These are phyloP conservation scores for Thelephora terrestris DNA, from an alignment of 1,284 basidiomycete genomes.

Conservation along the genomic window DNA sequence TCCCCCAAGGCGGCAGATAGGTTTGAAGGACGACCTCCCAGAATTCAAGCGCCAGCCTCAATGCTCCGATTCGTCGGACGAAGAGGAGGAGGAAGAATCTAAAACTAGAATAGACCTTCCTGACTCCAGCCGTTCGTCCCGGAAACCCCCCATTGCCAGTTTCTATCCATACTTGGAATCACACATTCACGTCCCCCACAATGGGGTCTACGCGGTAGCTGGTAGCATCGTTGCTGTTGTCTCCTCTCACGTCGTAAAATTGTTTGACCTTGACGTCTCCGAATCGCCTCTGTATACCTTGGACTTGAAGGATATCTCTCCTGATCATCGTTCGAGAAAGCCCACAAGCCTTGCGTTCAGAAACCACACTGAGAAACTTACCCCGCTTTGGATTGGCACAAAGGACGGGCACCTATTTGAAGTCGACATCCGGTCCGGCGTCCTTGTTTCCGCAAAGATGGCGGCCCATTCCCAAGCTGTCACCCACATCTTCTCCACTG, in stretches of 20 bases:
- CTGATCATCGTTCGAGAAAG: slow-evolving; percentile 46
- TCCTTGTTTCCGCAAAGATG: slow-evolving; percentile 45
- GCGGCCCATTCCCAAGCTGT: slow-evolving; percentile 59
- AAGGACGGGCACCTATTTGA: slow-evolving; percentile 84
- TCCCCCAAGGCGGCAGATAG: slow-evolving; percentile 64
- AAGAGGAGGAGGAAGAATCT: slow-evolving; percentile 27
- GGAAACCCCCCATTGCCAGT: slow-evolving; percentile 52
- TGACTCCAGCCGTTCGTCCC: slow-evolving; percentile 73
- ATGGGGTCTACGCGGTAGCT: slow-evolving; percentile 46
- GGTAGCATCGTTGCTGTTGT: slow-evolving; percentile 57
- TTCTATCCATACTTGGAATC: slow-evolving; percentile 35
- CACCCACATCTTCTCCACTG: slow-evolving; percentile 63
- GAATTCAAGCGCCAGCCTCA: slow-evolving; percentile 37
- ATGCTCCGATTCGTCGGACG: slow-evolving; percentile 42
- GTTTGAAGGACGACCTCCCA: slow-evolving; percentile 56
- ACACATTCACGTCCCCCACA: slow-evolving; percentile 46
- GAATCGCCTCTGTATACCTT: slow-evolving; percentile 40
- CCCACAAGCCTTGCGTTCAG: slow-evolving; percentile 73
- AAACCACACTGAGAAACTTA: slow-evolving; percentile 20
- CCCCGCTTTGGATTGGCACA: slow-evolving; percentile 75
- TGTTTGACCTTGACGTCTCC: slow-evolving; percentile 46
- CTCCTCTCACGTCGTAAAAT: slow-evolving; percentile 49
- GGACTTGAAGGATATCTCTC: slow-evolving; percentile 51
- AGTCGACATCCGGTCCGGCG: slow-evolving; percentile 57
- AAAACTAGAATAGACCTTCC: slow-evolving; percentile 53